Evolutionary conservation across 2,329 filamentous ascomycete species (phyloP).

Genomic region (Ophiostoma sp.): DNA sequence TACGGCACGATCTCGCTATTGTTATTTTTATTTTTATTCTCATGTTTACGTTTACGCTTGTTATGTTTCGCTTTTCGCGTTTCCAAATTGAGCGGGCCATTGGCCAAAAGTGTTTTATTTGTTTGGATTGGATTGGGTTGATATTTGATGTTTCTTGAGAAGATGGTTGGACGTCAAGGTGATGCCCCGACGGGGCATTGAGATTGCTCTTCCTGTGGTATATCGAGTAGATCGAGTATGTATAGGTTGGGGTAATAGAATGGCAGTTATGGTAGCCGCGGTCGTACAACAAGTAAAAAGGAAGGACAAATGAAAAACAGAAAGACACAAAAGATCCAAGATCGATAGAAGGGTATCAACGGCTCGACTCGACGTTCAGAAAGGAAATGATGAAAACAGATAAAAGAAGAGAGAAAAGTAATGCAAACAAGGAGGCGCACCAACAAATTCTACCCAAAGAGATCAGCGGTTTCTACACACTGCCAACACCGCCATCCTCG

Average conservation of each 20-base stretch:
- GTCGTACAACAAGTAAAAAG: not conserved
- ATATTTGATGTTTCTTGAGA: not conserved
- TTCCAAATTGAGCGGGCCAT: not conserved
- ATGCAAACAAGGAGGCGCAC: not conserved
- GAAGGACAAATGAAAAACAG: not conserved
- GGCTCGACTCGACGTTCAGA: not conserved
- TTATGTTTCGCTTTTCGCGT: not conserved
- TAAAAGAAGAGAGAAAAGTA: not conserved
- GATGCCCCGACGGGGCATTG: not conserved
- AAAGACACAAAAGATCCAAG: not conserved
- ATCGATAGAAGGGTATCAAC: conserved; percentile 13
- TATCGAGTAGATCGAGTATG: not conserved
- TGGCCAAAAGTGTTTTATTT: conserved; percentile 10
- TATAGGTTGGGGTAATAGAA: not conserved
- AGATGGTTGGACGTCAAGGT: not conserved
- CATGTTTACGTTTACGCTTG: not conserved
- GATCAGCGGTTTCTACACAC: conserved; percentile 33
- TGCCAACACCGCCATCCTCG: conserved; percentile 52
- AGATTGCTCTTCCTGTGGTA: conserved; percentile 9
- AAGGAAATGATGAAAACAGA: not conserved
- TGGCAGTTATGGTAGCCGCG: not conserved
- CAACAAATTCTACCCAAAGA: not conserved
- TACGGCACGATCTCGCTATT: not conserved
- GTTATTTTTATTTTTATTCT: not conserved
- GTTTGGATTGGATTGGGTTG: not conserved